Evolutionary conservation across 768 basidiomycete genomes (phyloP), one percentile per base, ranked within the genome.

Genomic region (Boletus pseudopeckii): DNA sequence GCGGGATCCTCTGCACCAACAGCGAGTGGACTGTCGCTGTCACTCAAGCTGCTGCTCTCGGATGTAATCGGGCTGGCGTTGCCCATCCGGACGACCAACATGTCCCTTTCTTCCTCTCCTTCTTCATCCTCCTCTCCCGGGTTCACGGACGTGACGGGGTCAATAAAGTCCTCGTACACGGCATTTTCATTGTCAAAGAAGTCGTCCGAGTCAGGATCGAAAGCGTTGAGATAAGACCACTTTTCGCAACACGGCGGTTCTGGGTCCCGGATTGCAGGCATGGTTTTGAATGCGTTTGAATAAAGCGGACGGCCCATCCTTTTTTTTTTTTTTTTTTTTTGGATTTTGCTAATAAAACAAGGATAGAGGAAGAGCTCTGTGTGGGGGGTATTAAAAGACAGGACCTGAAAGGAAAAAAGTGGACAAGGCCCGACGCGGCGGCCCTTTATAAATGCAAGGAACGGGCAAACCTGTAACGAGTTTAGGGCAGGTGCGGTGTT

Each of bases 191-290:
- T 72, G 54, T 71, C 73, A 64, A 86, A 85, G 64, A 88, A 88
- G 58, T 87, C 86, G 61, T 88, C 86, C n/a, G 86, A 83, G 69
- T 90, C 88, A 6, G 88, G 88, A 69, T 90, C 86, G 67, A 90
- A 90, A 10, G 80, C 75, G 64, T 87, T 86, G 70, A 75, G 76
- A 56, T 75, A 70, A 52, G 82, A 80, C 86, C 86, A 90, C 66
- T 72, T 81, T 66, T 81, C 75, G 75, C 74, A 83, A 17, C 42
- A 54, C 20, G 61, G 59, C 10, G 58, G 50, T 57, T 81, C 78
- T 50, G 76, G 75, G 53, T 81, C 78, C 48, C 74, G 74, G 45
- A 80, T 72, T 43, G 71, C 69, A 24, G 77, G 78, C 1, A 66
- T 54, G 7, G 72, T 40, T 37, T 39, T 55, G 53, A 79, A 79